Evolutionary conservation across 2,329 filamentous ascomycete genomes (phyloP), one percentile per base, ranked within the genome.

Genomic region (Amauroascus niger): DNA sequence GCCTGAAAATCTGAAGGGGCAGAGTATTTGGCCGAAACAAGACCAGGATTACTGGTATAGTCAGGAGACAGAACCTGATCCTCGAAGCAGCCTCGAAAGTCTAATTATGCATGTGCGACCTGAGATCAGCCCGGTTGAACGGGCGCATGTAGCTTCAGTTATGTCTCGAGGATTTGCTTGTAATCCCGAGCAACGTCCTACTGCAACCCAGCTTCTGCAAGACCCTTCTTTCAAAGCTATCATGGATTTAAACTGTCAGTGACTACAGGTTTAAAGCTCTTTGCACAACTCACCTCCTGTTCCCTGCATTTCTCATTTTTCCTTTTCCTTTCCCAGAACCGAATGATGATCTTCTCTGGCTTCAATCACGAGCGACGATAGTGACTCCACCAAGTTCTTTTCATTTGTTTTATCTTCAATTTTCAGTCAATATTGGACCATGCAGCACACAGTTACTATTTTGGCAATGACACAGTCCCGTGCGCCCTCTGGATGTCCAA

Each of bases 1-100:
- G 26, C 37, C 48, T 43, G 24, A 3, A 30, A 22, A 51, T 16
- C 43, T 40, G 14, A 63, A 63, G 61, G 49, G 60, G 58, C 39
- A 56, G 11, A 63, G 59, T 35, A 39, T 18, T 24, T 57, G 2
- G 35, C 16, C 60, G 14, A 22, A 55, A 2, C 44, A 35, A 30
- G 53, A 49, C 35, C 46, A 55, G 53, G 61, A 64, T 59, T 62
- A 51, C 32, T 67, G 61, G 63, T 66, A 65, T 61, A 61, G 65
- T 54, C 58, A n/a, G n/a, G n/a, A n/a, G n/a, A n/a, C 62, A 53
- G 22, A 49, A 16, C 20, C 40, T 8, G n/a, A 53, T 48, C 51
- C 55, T 13, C 16, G 37, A 1, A 13, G 6, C 45, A 30, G 1
- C 3, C 18, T 57, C 44, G 55, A 47, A 49, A 9, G 18, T 13